These are phyloP conservation scores for Voacanga thouarsii DNA, from an alignment of 257 asterid species.

Conservation along the genomic window DNA sequence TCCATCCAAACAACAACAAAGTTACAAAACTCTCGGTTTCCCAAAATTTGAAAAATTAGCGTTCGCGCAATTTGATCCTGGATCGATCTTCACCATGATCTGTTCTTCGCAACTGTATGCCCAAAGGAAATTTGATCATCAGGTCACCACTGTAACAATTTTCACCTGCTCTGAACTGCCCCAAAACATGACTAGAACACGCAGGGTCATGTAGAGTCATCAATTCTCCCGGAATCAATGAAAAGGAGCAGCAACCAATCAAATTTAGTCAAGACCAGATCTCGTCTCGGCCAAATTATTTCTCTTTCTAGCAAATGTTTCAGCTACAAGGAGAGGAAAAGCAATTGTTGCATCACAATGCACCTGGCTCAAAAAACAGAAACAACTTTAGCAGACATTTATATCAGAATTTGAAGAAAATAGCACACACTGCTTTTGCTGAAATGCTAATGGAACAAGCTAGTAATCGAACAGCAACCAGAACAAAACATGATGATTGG, in stretches of 20 bases:
- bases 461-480: background rate
- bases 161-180: background rate
- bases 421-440: background rate
- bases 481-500: too few species aligned
- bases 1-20: too few species aligned
- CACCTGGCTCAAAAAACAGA: constrained; percentile 49
- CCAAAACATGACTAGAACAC: background rate
- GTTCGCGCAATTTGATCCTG: background rate
- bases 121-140: background rate
- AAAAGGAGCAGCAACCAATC: background rate
- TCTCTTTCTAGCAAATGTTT: constrained; percentile 66
- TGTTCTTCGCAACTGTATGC: background rate
- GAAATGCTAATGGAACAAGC: background rate
- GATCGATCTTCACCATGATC: background rate
- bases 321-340: constrained; percentile 81
- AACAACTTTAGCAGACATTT: background rate
- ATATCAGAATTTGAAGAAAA: background rate
- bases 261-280: background rate
- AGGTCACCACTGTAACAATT: background rate
- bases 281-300: constrained; percentile 16
- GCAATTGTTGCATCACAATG: constrained; percentile 95
- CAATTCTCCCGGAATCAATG: background rate
- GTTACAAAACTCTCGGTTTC: too few species aligned
- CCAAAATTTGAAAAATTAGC: too few species aligned
- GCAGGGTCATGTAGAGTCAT: background rate